A percentile compares a stretch with the other conserved stretches of the same genome.
phyloP scores from a whole-genome alignment of 345 rosid species.

The Mallotus nudiflorus region DNA sequence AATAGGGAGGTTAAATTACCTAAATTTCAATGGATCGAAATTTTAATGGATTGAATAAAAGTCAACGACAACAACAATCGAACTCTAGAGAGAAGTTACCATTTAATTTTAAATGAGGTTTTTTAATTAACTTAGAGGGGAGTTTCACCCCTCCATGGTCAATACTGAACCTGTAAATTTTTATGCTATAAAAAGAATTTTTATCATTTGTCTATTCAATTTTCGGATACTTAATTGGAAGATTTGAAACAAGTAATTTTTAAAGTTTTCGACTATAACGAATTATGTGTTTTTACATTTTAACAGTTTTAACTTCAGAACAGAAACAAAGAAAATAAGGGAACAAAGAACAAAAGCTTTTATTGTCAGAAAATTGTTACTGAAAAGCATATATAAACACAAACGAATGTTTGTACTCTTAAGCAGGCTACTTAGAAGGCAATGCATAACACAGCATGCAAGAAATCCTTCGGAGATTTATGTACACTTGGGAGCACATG shows the following conservation, averaged over 20 bases:
- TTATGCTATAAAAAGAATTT: too few relatives aligned
- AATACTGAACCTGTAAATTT: too few relatives aligned
- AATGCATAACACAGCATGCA: background rate
- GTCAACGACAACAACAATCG: too few relatives aligned
- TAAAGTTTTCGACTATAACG: background rate
- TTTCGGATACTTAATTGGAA: background rate
- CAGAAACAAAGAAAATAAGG: background rate
- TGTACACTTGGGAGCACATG: background rate
- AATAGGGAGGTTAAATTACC: too few relatives aligned
- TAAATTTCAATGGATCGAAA: too few relatives aligned
- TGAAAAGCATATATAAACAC: constrained; percentile 1
- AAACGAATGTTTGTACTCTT: background rate
- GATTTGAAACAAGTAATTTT: background rate
- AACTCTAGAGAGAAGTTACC: too few relatives aligned
- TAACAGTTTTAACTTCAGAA: background rate
- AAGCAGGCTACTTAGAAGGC: background rate
- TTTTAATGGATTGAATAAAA: too few relatives aligned
- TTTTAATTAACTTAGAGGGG: too few relatives aligned
- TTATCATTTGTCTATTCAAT: too few relatives aligned
- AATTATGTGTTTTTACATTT: background rate
- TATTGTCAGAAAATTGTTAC: constrained; percentile 6
- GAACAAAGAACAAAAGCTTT: background rate
- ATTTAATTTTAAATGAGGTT: too few relatives aligned
- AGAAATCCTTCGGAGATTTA: too few relatives aligned
- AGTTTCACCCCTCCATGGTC: too few relatives aligned